Conservation (phyloP, 164 flowering plant genomes). For the Vitis vinifera region ASM3070453v1 NC_081821.1:1932001-1932500, state of each 20-base stretch:
- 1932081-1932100: too few relatives aligned
- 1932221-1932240: constrained; percentile 76
- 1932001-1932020: neutral
- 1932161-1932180: constrained; percentile 76
- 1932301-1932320: neutral
- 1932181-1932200: constrained; percentile 59
- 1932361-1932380: too few relatives aligned
- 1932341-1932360: too few relatives aligned
- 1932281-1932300: neutral
- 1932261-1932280: neutral
- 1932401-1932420: constrained; percentile 45
- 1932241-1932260: constrained; percentile 75
- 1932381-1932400: neutral
- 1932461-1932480: constrained; percentile 63
- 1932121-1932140: constrained; percentile 16
- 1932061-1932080: too few relatives aligned
- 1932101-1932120: too few relatives aligned
- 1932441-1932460: constrained; percentile 73
- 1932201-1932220: constrained; percentile 83
- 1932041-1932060: too few relatives aligned
- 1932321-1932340: constrained; percentile 8
- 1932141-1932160: constrained; percentile 83
- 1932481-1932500: constrained; percentile 71
- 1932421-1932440: constrained; percentile 80
- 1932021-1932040: too few relatives aligned